Conservation (phyloP, 2,329 filamentous ascomycete species). For the Colletotrichum sansevieriae region DNA sequence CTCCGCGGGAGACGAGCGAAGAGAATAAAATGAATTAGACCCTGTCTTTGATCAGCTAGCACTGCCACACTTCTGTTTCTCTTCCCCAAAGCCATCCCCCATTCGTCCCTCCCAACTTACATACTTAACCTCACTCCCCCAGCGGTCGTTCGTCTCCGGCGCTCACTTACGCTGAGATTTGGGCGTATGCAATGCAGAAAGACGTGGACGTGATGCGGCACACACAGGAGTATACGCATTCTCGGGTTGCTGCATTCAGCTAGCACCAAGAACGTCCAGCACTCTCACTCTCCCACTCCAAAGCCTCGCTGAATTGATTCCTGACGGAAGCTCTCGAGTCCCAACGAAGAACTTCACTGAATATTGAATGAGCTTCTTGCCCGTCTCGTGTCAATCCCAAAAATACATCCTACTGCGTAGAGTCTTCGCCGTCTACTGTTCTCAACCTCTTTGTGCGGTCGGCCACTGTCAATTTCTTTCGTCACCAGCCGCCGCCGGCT, state of each 20-base stretch:
- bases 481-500: background rate
- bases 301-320: background rate
- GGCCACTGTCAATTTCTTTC: background rate
- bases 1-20: background rate
- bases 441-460: constrained; percentile 14
- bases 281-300: constrained; percentile 16
- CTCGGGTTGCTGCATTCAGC: constrained; percentile 39
- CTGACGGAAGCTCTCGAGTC: background rate
- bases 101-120: background rate
- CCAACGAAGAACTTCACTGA: too few relatives aligned
- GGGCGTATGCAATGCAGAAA: background rate
- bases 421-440: too few relatives aligned
- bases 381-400: background rate
- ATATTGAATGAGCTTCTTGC: background rate
- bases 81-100: background rate
- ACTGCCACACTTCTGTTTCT: constrained; percentile 36
- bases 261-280: constrained; percentile 20
- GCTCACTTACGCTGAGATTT: background rate
- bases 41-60: constrained; percentile 19
- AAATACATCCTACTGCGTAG: background rate
- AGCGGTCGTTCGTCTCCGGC: background rate
- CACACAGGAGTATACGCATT: background rate
- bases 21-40: background rate
- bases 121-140: background rate
- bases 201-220: background rate